Base-by-base conservation (phyloP, 1,284 basidiomycete species). In the Cerioporus squamosus region DNA sequence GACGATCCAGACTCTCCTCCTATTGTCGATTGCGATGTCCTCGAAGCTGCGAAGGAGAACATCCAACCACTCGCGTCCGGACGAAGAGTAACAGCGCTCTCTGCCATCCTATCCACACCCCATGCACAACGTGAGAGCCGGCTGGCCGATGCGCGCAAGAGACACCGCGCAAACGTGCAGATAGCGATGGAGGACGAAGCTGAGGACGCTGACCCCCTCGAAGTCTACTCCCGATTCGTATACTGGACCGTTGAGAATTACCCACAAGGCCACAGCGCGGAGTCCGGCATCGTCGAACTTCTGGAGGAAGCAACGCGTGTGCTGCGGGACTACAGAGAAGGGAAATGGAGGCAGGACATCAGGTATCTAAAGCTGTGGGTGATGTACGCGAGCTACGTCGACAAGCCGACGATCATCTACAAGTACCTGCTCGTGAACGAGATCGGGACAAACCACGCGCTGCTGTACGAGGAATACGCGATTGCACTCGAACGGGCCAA, bases 291-390 rank as follows among this genome's bases (percentile, higher is more conserved):
- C 26, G 79, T 95, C 10, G 91, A 93, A 29, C 77, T 95, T 20
- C 79, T 96, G 14, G 94, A 96, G 71, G 85, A 88, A 64, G 89
- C 91, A 2, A 95, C 93, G 1, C 80, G 93, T 23, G 81, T 85
- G 8, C 84, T 95, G 69, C 83, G 88, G 59, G 83, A 85, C 63
- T 80, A 91, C 61, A 78, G 83, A 47, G 79, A 80, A 38, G 93
- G 92, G 53, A 79, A 78, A 59, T 85, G 83, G 81, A 75, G 72
- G 58, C 81, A 82, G 61, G 95, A 98, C 69, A 71, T 91, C 52
- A 85, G 93, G 43, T 97, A 98, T 73, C 82, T 99, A 55, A 93
- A 94, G 70, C 79, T 98, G 22, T 99, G 97, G 97, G 81, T 94
- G 31, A 83, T 95, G 53, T 98, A 98, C 72, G 89, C 92, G 18